Evolutionary conservation across 2,329 filamentous ascomycete genomes (phyloP).

Genomic region (Capronia americana): DNA sequence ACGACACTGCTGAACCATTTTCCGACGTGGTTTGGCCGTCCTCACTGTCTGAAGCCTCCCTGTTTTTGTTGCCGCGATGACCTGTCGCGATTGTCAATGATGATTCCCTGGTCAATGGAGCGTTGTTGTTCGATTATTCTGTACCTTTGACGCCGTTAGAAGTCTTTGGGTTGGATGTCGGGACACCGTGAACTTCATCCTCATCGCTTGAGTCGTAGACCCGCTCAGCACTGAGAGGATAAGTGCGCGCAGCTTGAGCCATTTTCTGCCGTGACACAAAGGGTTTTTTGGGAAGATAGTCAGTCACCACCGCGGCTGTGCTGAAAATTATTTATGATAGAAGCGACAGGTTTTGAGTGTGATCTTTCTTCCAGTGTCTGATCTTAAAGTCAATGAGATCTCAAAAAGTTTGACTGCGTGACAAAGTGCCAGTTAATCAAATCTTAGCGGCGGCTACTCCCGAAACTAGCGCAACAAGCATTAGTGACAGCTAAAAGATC

Average conservation of each 20-base stretch:
- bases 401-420: slow-evolving; percentile 7
- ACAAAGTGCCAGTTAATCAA: background rate
- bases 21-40: slow-evolving; percentile 15
- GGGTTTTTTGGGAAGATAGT: background rate
- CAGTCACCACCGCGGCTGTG: background rate
- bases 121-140: background rate
- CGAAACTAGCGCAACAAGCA: slow-evolving; percentile 14
- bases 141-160: slow-evolving; percentile 3
- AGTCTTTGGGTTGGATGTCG: slow-evolving; percentile 14
- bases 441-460: slow-evolving; percentile 9
- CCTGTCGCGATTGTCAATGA: slow-evolving; percentile 6
- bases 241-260: slow-evolving; percentile 15
- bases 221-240: slow-evolving; percentile 32
- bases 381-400: slow-evolving; percentile 3
- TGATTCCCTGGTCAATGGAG: background rate
- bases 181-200: slow-evolving; percentile 19
- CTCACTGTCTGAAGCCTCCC: slow-evolving; percentile 5
- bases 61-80: background rate
- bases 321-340: background rate
- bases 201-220: slow-evolving; percentile 36
- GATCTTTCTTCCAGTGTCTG: background rate
- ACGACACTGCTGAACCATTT: slow-evolving; percentile 16
- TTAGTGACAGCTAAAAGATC: background rate
- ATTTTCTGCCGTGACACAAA: slow-evolving; percentile 18
- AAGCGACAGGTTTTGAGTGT: background rate